Evolutionary conservation across 2,329 filamentous ascomycete genomes (phyloP), one percentile per base, ranked within the genome.

Genomic region (Bipolaris victoriae): DNA sequence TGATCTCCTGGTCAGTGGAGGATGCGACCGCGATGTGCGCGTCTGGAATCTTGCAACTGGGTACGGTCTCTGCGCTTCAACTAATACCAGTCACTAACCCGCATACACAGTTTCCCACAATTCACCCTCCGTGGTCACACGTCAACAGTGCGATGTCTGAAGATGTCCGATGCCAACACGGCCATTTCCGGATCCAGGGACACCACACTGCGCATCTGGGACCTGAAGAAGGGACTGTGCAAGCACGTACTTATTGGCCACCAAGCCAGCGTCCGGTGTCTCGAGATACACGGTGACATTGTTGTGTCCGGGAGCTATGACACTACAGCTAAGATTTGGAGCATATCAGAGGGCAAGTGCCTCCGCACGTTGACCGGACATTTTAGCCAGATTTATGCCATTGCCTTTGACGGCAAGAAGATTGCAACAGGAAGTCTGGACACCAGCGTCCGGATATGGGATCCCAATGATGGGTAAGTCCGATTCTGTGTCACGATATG

Each of bases 251-350:
- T 99, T 37, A 90, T 97, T 37, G 94, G 95, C 10, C 94, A 99
- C 75, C 93, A 97, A 77, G 94, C 94, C 43, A 97, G 92, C 76
- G 94, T 99, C 24, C 86, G 94, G 62, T 99, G 94, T 76, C 82
- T 99, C 40, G 95, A 97, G 73, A 97, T 98, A 69, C 92, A 97
- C 74, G 95, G 93, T 52, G 94, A 99, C 77, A 88, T 97, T 63
- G 91, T 98, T 39, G 95, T 99, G n/a, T 97, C 93, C 29, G 95
- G 95, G 55, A 97, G 92, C 76, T 99, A 99, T 78, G 95, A 99
- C 75, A 97, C 95, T 6, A 97, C 92, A 20, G 95, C 95, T 20
- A 90, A 92, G 68, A 94, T 99, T 55, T 99, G 95, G 95, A 97
- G 91, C 76, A 98, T 99, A 50, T 96, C 92, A 1, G 91, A 97